A percentile compares a stretch with the other conserved stretches of the same genome.
Evolutionary conservation across 805 yeast genomes (phyloP).

Genomic region (Yarrowia sp.): DNA sequence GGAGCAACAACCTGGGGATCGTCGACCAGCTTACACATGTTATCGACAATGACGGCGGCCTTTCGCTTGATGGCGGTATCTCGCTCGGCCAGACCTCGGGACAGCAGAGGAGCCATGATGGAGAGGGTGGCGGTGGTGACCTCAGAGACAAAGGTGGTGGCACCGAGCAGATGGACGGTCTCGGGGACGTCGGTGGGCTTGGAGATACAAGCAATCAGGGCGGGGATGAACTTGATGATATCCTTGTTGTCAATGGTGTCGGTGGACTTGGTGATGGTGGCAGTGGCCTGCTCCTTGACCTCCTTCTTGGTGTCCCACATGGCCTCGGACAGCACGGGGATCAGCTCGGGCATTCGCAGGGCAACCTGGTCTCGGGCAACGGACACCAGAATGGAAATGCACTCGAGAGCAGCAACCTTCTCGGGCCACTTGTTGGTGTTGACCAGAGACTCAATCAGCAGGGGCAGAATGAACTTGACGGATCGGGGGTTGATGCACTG

Average conservation of each 20-base stretch:
- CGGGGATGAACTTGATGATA: slow-evolving; percentile 98
- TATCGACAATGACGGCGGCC: slow-evolving; percentile 98
- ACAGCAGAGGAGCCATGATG: slow-evolving; percentile 97
- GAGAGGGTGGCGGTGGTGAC: slow-evolving; percentile 99
- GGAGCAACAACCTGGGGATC: slow-evolving; percentile 99
- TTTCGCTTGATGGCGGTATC: slow-evolving; percentile 99
- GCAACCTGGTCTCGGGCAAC: slow-evolving; percentile 95
- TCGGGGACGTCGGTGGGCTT: slow-evolving; percentile 97
- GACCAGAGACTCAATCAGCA: slow-evolving; percentile 64
- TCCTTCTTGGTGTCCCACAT: slow-evolving; percentile 99
- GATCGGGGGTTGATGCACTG: slow-evolving; percentile 87
- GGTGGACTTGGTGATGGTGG: slow-evolving; percentile 93
- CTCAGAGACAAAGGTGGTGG: slow-evolving; percentile 99
- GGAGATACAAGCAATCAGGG: slow-evolving; percentile 94
- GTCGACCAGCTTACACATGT: slow-evolving; percentile 99
- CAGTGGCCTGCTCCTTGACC: slow-evolving; percentile 94
- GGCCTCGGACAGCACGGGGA: slow-evolving; percentile 97
- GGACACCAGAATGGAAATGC: slow-evolving; percentile 84
- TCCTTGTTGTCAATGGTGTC: slow-evolving; percentile 99
- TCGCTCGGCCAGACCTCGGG: slow-evolving; percentile 99
- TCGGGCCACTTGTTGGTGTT: slow-evolving; percentile 91
- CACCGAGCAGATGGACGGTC: slow-evolving; percentile 98
- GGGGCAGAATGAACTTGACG: slow-evolving; percentile 85
- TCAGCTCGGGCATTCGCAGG: slow-evolving; percentile 98
- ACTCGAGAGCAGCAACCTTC: slow-evolving; percentile 85